These are phyloP conservation scores for Solanum raphanifolium DNA, from an alignment of 257 asterid species.

Conservation along the genomic window DNA sequence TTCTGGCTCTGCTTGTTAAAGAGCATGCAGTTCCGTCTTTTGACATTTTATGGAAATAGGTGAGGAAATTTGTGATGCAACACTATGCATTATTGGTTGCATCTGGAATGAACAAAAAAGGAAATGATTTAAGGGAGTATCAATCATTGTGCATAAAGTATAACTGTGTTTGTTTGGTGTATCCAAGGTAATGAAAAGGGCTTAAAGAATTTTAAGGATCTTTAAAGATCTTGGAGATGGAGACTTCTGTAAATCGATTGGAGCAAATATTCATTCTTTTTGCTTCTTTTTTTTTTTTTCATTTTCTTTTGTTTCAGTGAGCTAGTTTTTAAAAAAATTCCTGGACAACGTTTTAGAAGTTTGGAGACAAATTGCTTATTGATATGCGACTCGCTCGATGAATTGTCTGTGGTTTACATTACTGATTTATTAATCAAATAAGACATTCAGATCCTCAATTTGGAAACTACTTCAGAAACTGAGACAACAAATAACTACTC, in stretches of 20 bases:
- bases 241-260: background rate
- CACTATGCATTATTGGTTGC: background rate
- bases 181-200: background rate
- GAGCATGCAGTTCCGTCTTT: background rate
- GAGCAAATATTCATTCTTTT: background rate
- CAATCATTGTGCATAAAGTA: background rate
- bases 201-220: background rate
- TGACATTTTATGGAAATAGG: background rate
- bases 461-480: background rate
- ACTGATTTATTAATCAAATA: background rate
- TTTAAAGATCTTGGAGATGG: background rate
- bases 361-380: background rate
- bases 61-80: background rate
- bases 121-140: background rate
- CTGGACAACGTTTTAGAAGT: background rate
- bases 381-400: background rate
- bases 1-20: background rate
- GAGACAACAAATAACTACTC: background rate
- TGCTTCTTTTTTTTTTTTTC: background rate
- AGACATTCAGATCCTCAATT: background rate
- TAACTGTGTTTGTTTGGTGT: background rate
- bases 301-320: background rate
- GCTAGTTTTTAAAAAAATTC: background rate
- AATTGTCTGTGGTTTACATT: background rate
- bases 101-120: background rate